phyloP scores from a whole-genome alignment of 2,329 filamentous ascomycete genomes.

The Myriosclerotinia scirpicola region DNA sequence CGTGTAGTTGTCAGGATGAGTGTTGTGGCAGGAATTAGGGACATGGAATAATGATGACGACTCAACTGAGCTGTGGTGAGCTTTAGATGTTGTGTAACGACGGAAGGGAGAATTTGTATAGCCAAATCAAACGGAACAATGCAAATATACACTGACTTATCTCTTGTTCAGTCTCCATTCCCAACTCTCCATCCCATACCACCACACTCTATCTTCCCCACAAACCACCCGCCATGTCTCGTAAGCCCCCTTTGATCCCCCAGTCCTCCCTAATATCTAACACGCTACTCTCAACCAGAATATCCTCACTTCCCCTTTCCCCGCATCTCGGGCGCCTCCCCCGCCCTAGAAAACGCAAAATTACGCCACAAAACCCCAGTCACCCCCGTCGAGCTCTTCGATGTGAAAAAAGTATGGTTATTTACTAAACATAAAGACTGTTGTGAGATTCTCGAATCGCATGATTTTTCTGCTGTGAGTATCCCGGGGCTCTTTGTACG shows the following conservation, averaged over 20 bases:
- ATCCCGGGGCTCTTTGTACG: not conserved
- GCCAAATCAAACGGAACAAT: too few species aligned
- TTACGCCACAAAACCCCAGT: constrained; percentile 48
- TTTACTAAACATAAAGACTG: constrained; percentile 51
- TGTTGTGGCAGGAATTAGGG: too few species aligned
- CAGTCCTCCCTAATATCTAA: not conserved
- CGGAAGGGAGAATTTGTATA: too few species aligned
- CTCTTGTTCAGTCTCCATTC: too few species aligned
- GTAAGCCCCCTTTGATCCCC: not conserved
- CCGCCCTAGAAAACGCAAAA: constrained; percentile 47
- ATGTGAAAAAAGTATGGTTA: constrained; percentile 50
- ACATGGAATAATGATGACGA: too few species aligned
- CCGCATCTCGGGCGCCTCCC: constrained; percentile 44
- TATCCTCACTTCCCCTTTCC: constrained; percentile 44
- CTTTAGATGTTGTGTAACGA: too few species aligned
- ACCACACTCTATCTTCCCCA: too few species aligned
- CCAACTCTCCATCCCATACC: too few species aligned
- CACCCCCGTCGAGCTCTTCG: constrained; percentile 48
- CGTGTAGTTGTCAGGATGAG: too few species aligned
- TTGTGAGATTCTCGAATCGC: constrained; percentile 46
- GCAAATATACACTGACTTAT: too few species aligned
- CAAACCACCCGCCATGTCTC: not conserved
- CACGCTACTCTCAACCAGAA: not conserved
- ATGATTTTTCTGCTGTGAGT: constrained; percentile 47
- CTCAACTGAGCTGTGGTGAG: too few species aligned